Evolutionary conservation across 495 filamentous ascomycete genomes (phyloP).

Genomic region (Trichoderma erinaceum): DNA sequence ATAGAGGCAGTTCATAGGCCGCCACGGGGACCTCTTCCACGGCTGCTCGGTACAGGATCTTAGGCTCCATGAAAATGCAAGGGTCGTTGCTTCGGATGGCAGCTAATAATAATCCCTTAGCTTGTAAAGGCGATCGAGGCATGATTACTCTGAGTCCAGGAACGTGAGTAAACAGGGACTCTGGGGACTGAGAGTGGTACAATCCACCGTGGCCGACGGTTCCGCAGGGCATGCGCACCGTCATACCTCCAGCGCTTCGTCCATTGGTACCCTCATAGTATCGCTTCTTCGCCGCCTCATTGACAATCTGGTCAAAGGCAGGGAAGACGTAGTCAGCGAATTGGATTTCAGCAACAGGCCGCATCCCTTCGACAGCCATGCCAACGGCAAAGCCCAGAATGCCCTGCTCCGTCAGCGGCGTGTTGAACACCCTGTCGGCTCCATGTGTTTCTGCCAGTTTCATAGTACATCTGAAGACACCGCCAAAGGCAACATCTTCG

Average conservation of each 20-base stretch:
- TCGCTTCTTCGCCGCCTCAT: conserved; percentile 89
- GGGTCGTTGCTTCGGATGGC: conserved; percentile 82
- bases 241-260: conserved; percentile 67
- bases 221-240: conserved; percentile 90
- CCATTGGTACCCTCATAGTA: conserved; percentile 75
- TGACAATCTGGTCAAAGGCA: conserved; percentile 95
- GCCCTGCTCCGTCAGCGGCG: conserved; percentile 88
- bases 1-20: conserved; percentile 77
- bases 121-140: conserved; percentile 83
- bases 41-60: conserved; percentile 88
- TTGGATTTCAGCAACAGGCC: conserved; percentile 91
- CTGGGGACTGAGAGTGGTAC: conserved; percentile 93
- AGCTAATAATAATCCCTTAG: conserved; percentile 82
- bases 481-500: conserved; percentile 94
- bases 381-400: conserved; percentile 94
- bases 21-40: conserved; percentile 88
- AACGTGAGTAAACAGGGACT: conserved; percentile 86
- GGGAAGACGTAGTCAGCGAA: conserved; percentile 98
- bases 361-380: conserved; percentile 83
- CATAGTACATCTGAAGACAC: conserved; percentile 93
- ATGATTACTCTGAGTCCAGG: conserved; percentile 87
- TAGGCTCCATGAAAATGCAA: conserved; percentile 94
- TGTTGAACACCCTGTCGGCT: conserved; percentile 89
- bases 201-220: conserved; percentile 93
- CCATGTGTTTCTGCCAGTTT: conserved; percentile 83